These are phyloP conservation scores for Leishmania gerbilli DNA, from an alignment of 208 protist genomes.

Conservation along the genomic window DNA sequence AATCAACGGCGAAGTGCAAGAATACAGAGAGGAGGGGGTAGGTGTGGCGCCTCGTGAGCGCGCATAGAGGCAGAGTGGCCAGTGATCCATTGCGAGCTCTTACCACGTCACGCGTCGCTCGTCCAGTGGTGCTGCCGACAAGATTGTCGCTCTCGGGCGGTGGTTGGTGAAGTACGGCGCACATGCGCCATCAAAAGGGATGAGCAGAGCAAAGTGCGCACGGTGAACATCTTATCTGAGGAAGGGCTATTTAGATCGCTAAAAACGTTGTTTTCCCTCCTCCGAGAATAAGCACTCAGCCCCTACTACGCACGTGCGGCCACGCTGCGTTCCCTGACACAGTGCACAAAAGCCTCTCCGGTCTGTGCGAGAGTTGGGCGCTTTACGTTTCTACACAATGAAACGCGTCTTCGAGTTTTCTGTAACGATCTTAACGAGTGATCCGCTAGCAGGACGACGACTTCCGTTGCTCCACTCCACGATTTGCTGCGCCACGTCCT, in stretches of 20 bases:
- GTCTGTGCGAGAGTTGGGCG: not conserved
- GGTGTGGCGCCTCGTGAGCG: not conserved
- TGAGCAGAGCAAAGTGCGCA: not conserved
- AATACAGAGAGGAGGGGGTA: not conserved
- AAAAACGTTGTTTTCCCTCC: not conserved
- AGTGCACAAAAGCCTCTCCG: not conserved
- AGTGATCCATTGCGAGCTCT: not conserved
- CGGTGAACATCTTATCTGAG: not conserved
- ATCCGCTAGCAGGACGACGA: slow-evolving; percentile 36
- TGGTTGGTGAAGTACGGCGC: not conserved
- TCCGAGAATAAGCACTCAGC: not conserved
- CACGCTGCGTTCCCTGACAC: not conserved
- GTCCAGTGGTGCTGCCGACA: not conserved
- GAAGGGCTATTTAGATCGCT: not conserved
- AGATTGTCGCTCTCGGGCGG: not conserved
- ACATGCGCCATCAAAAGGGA: not conserved
- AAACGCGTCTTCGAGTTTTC: slow-evolving; percentile 19
- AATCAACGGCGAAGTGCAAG: not conserved
- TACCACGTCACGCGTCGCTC: not conserved
- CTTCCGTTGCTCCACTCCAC: slow-evolving; percentile 45
- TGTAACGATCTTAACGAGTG: slow-evolving; percentile 39
- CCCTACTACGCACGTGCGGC: too few species aligned
- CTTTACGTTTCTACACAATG: not conserved
- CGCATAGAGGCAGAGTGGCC: not conserved
- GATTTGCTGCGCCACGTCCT: slow-evolving; percentile 37